Percentiles rank a stretch among this genome's conserved stretches.
Conservation (phyloP, 192 early-diverging fungal species). For the Thoreauomyces humboldtii region DNA sequence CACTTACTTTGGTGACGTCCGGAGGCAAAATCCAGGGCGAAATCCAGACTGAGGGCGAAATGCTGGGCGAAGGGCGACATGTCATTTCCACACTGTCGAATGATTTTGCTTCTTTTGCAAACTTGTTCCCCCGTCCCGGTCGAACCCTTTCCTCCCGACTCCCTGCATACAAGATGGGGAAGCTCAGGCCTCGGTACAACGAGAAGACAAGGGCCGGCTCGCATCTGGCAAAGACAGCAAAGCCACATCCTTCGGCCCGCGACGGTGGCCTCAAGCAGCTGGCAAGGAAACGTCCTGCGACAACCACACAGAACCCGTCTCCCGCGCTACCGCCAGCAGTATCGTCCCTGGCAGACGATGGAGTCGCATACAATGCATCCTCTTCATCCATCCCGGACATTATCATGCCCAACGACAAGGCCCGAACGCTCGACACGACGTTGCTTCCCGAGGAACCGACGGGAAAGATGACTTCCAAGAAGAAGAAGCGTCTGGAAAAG, state of each 20-base stretch:
- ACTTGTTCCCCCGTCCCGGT: too few relatives aligned
- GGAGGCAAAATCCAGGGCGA: too few relatives aligned
- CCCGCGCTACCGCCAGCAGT: too few relatives aligned
- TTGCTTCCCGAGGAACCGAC: slow-evolving; percentile 17
- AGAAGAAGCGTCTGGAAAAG: slow-evolving; percentile 57
- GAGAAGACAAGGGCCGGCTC: slow-evolving; percentile 41
- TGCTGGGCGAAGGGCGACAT: too few relatives aligned
- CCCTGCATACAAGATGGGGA: slow-evolving; percentile 39
- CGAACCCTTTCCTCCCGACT: too few relatives aligned
- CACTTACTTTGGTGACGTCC: too few relatives aligned
- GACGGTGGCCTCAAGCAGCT: slow-evolving; percentile 17
- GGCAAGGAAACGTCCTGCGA: slow-evolving; percentile 2
- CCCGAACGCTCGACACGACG: not conserved
- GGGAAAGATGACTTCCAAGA: slow-evolving; percentile 49
- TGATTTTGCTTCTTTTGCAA: too few relatives aligned
- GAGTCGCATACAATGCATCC: not conserved
- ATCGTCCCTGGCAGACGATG: slow-evolving; percentile 5
- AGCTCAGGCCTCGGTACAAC: slow-evolving; percentile 42
- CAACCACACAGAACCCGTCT: too few relatives aligned
- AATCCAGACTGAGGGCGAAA: too few relatives aligned
- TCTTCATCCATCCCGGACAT: slow-evolving; percentile 7
- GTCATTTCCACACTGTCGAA: too few relatives aligned
- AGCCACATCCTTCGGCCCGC: slow-evolving; percentile 32
- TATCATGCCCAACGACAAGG: slow-evolving; percentile 5
- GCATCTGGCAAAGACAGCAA: slow-evolving; percentile 27